phyloP scores from a whole-genome alignment of 805 yeast genomes.

The Sporopachydermia lactativora region DNA sequence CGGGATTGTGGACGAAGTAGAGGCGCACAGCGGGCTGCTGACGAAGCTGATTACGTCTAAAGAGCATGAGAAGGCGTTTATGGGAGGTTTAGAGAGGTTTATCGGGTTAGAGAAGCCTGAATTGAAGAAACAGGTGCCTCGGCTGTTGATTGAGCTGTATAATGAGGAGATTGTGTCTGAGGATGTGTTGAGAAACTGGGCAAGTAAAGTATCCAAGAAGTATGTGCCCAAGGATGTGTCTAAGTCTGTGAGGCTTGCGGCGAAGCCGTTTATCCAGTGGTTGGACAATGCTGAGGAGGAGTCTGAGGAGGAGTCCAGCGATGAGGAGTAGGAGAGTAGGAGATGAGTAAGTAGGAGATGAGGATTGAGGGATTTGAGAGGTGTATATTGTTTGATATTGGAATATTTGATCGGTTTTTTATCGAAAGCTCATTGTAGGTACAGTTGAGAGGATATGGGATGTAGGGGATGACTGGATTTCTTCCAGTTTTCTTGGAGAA shows the following conservation, averaged over 20 bases:
- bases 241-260: slow-evolving; percentile 90
- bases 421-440: no score
- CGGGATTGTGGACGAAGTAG: slow-evolving; percentile 57
- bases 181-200: slow-evolving; percentile 72
- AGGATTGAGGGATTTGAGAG: no score
- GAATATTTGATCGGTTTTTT: no score
- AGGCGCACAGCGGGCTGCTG: slow-evolving; percentile 70
- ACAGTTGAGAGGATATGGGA: no score
- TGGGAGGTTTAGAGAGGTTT: slow-evolving; percentile 94
- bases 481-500: no score
- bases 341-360: no score
- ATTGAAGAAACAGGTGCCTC: slow-evolving; percentile 61
- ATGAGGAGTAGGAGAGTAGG: no score
- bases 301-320: slow-evolving; percentile 28
- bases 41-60: slow-evolving; percentile 54
- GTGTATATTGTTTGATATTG: no score
- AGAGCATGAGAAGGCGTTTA: slow-evolving; percentile 72
- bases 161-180: slow-evolving; percentile 77
- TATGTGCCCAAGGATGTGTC: slow-evolving; percentile 85
- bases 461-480: no score
- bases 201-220: slow-evolving; percentile 82
- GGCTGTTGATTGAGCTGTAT: slow-evolving; percentile 67
- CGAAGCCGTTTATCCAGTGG: slow-evolving; percentile 93
- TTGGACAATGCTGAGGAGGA: slow-evolving; percentile 86
- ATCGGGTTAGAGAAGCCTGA: slow-evolving; percentile 70